Base-by-base conservation (phyloP, 352 stramenopile species). In the Aphanomyces cochlioides region DNA sequence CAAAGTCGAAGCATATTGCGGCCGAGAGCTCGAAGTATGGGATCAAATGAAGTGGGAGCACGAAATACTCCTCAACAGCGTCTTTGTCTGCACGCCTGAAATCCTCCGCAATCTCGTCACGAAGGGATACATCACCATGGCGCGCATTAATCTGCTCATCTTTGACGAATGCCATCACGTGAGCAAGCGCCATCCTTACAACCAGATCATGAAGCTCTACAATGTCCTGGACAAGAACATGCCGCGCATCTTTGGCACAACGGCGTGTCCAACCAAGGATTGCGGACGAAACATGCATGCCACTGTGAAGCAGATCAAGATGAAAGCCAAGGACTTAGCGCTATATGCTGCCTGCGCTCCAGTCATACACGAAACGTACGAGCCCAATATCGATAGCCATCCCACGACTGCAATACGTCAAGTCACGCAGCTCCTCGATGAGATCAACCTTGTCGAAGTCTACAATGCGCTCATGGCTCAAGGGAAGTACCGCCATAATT, bases 101-200 rank as follows among this genome's bases (percentile, higher is more conserved):
- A 86, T 95, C 56, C 76, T 96, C 54, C 84, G 88, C 65, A 94
- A 89, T 64, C 73, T 92, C 67, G 74, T 97, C 12, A 79, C 91
- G 56, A 90, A 91, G 38, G 90, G 88, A 10, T 96, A 93, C 75
- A 78, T 97, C 61, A 77, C 71, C 17, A 81, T 96, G 60, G 72
- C 78, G 19, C 76, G 75, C 57, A 90, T 94, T 74, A 93, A 93
- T 72, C 48, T 97, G 68, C 77, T 97, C 19, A 82, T 97, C 37
- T 92, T 97, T 67, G 90, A 97, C 73, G 90, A 97, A 76, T 97
- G 90, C 74, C 90, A 97, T 73, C 84, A 95, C 76, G 87, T 92
- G 47, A 87, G 78, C 34, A 95, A 95, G 75, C 88, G 88, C 56
- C 89, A 96, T 41, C 88, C 88, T 69, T 96, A 96, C 75, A 88